Evolutionary conservation across 2,329 filamentous ascomycete genomes (phyloP).

Genomic region (Pyricularia sp.): DNA sequence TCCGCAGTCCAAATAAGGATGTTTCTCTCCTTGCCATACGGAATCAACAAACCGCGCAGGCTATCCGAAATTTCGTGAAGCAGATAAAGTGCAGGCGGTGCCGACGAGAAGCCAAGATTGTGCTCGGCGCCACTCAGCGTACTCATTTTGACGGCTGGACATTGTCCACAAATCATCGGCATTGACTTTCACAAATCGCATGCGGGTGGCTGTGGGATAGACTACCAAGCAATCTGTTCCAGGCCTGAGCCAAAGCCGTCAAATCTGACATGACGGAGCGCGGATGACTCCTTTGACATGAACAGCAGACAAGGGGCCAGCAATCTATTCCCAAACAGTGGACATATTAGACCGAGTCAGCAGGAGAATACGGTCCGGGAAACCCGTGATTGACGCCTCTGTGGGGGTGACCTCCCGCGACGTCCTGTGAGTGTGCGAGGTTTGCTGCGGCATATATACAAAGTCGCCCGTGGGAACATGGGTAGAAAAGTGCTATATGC

Average conservation of each 20-base stretch:
- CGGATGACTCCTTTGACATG: constrained; percentile 9
- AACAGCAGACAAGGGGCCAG: constrained; percentile 4
- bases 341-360: constrained; percentile 13
- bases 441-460: neutral
- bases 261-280: constrained; percentile 17
- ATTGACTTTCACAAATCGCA: constrained; percentile 7
- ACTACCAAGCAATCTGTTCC: constrained; percentile 8
- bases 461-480: neutral
- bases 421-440: neutral
- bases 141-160: neutral
- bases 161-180: constrained; percentile 7
- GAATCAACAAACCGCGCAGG: neutral
- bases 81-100: neutral
- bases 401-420: neutral
- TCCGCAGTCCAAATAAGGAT: neutral
- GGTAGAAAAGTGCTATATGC: neutral
- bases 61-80: neutral
- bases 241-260: neutral
- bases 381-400: neutral
- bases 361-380: neutral
- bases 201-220: constrained; percentile 12
- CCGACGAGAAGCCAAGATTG: neutral
- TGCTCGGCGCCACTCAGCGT: too few relatives aligned
- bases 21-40: neutral
- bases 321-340: constrained; percentile 19